Evolutionary conservation across 495 filamentous ascomycete genomes (phyloP).

Genomic region (Neurospora discreta): DNA sequence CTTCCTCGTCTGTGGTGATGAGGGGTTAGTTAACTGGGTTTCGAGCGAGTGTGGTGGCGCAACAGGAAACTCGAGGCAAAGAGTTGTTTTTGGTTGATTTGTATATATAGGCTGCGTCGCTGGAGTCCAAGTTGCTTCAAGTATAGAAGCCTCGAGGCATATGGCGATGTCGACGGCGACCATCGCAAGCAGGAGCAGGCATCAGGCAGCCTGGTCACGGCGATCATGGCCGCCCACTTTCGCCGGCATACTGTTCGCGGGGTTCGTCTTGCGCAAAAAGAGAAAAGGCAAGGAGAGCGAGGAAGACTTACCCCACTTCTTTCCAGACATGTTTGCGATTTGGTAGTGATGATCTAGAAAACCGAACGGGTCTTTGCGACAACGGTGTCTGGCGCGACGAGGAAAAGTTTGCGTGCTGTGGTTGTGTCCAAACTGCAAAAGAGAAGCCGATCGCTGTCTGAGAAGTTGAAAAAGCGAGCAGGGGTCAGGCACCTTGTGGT

Average conservation of each 20-base stretch:
- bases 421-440: background rate
- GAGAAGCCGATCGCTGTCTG: background rate
- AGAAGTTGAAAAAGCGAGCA: background rate
- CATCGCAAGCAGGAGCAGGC: background rate
- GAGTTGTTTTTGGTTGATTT: slow-evolving; percentile 8
- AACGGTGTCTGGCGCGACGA: background rate
- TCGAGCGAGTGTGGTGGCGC: background rate
- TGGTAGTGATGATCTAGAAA: background rate
- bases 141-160: background rate
- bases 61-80: background rate
- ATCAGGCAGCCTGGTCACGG: background rate
- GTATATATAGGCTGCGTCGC: background rate
- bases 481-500: background rate
- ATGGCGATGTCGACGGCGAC: background rate
- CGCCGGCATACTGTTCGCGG: background rate
- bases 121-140: background rate
- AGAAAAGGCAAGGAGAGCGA: slow-evolving; percentile 7
- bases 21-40: slow-evolving; percentile 25
- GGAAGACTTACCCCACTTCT: slow-evolving; percentile 25
- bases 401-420: background rate
- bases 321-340: slow-evolving; percentile 18
- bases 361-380: background rate
- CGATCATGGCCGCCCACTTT: background rate
- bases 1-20: slow-evolving; percentile 28
- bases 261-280: background rate